phyloP scores from a whole-genome alignment of 805 yeast species.

The Clavispora vitiphila region DNA sequence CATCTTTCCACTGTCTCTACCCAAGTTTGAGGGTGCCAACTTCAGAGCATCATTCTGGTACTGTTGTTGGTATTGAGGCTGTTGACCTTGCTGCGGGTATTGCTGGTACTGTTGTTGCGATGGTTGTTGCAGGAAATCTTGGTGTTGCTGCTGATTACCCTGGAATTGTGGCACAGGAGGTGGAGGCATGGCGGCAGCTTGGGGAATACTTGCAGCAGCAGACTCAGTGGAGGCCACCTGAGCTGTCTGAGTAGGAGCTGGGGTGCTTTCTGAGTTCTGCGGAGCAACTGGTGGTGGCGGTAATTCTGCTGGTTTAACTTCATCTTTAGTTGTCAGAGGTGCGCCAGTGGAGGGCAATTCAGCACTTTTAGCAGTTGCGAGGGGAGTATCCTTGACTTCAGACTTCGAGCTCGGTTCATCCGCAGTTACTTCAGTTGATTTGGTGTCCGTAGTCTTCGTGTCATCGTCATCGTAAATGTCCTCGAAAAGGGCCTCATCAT shows the following conservation, averaged over 20 bases:
- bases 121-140: conserved; percentile 8
- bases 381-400: conserved; percentile 7
- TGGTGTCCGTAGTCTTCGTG: conserved; percentile 8
- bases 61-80: conserved; percentile 2
- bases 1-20: conserved; percentile 78
- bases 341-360: not conserved
- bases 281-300: not conserved
- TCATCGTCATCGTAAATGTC: conserved; percentile 59
- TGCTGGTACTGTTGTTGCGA: conserved; percentile 11
- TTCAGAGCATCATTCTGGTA: conserved; percentile 4
- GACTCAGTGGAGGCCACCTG: not conserved
- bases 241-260: not conserved
- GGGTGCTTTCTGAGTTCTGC: not conserved
- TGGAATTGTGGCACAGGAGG: conserved; percentile 2
- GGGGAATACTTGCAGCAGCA: not conserved
- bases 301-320: not conserved
- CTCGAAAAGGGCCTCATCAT: conserved; percentile 91
- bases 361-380: not conserved
- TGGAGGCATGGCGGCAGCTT: conserved; percentile 1
- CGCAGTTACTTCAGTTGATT: conserved; percentile 12
- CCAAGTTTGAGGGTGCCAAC: conserved; percentile 27
- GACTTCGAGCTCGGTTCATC: conserved; percentile 4
- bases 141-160: conserved; percentile 2
- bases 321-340: not conserved
- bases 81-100: conserved; percentile 7